Percentiles rank a stretch among this genome's conserved stretches.
Conservation (phyloP, 805 yeast genomes). For the Suhomyces emberorum region DNA sequence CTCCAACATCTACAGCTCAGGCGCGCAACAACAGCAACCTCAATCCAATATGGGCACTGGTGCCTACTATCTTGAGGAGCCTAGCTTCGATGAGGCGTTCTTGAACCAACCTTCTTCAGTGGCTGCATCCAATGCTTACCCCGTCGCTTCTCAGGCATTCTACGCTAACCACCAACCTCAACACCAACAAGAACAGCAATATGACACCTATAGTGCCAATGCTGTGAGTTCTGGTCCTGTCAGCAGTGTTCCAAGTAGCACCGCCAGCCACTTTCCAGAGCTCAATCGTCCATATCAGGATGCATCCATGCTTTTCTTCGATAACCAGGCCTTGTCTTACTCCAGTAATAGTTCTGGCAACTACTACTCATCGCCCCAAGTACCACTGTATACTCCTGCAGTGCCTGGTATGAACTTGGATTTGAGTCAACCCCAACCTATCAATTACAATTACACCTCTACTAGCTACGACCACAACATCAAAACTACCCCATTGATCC, state of each 20-base stretch:
- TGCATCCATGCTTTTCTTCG: constrained; percentile 4
- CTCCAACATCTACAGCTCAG: not conserved
- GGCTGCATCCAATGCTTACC: not conserved
- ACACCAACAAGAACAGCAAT: not conserved
- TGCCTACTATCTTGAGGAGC: constrained; percentile 3
- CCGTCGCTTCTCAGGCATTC: constrained; percentile 10
- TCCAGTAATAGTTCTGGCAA: constrained; percentile 2
- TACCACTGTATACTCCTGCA: not conserved
- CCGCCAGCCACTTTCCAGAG: not conserved
- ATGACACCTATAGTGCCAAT: not conserved
- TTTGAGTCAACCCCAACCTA: constrained; percentile 1
- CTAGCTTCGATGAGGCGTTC: constrained; percentile 7
- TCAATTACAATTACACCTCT: constrained; percentile 4
- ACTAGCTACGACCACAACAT: not conserved
- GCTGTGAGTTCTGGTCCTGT: not conserved
- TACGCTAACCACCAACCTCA: constrained; percentile 3
- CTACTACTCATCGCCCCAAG: constrained; percentile 4
- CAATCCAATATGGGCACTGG: not conserved
- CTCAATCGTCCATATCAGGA: not conserved
- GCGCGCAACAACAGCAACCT: not conserved
- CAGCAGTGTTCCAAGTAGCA: not conserved
- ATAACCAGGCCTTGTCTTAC: constrained; percentile 3
- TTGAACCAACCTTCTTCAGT: not conserved
- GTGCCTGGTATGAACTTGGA: constrained; percentile 1
- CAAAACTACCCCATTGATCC: constrained; percentile 1